Evolutionary conservation across 257 asterid species (phyloP).

Genomic region (Rauvolfia tetraphylla): DNA sequence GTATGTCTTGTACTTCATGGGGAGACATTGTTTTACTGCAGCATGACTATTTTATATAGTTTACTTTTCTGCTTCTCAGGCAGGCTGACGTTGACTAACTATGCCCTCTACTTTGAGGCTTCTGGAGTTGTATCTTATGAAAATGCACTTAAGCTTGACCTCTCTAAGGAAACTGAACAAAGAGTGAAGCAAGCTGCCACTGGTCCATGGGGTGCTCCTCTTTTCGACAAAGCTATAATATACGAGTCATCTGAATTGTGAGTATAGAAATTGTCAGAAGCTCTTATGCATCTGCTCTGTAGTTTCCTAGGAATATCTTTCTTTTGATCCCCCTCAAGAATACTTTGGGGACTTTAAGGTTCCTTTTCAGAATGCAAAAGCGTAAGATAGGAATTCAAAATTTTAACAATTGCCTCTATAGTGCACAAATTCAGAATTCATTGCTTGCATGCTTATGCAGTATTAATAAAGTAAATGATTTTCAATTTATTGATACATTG

Average conservation of each 20-base stretch:
- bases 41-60: slow-evolving; percentile 3
- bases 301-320: neutral
- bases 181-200: slow-evolving; percentile 63
- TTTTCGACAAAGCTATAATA: slow-evolving; percentile 78
- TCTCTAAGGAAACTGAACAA: slow-evolving; percentile 53
- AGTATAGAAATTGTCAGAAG: slow-evolving; percentile 17
- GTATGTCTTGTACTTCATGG: slow-evolving; percentile 29
- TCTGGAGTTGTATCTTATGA: slow-evolving; percentile 65
- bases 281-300: neutral
- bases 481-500: neutral
- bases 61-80: slow-evolving; percentile 41
- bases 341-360: neutral
- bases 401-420: neutral
- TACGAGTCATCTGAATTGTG: slow-evolving; percentile 72
- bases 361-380: neutral
- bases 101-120: slow-evolving; percentile 89
- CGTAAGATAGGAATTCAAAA: neutral
- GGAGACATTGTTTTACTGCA: neutral
- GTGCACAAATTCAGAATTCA: neutral
- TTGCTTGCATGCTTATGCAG: neutral
- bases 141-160: slow-evolving; percentile 67
- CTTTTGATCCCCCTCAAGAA: neutral
- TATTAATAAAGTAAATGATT: neutral
- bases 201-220: slow-evolving; percentile 98
- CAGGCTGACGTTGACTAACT: slow-evolving; percentile 81